phyloP scores from a whole-genome alignment of 768 basidiomycete species.

The Xerocomus spinulosus region DNA sequence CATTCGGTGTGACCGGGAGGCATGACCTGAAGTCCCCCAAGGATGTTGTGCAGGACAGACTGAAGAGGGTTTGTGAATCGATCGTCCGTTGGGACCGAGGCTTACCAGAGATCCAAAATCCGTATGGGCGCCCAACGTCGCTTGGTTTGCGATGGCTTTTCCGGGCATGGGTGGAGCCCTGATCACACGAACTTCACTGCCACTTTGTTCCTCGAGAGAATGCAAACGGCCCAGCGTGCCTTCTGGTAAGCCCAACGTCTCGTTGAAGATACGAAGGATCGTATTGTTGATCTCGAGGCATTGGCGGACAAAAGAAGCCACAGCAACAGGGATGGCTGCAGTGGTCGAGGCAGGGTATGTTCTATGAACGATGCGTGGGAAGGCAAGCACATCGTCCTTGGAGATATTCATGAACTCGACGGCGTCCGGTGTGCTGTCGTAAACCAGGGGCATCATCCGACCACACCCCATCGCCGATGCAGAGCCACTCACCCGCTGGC shows the following conservation, averaged over 20 bases:
- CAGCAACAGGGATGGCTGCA: conserved; percentile 43
- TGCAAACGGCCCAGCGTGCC: conserved; percentile 47
- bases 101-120: conserved; percentile 71
- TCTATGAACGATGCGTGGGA: conserved; percentile 48
- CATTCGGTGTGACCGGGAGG: conserved; percentile 56
- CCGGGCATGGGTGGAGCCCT: conserved; percentile 40
- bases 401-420: conserved; percentile 64
- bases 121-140: conserved; percentile 61
- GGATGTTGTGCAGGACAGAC: conserved; percentile 66
- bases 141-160: conserved; percentile 27
- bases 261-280: conserved; percentile 53
- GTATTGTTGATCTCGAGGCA: conserved; percentile 53
- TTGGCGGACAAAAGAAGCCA: conserved; percentile 55
- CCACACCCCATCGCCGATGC: not conserved
- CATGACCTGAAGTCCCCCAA: conserved; percentile 68
- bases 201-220: conserved; percentile 42
- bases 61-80: conserved; percentile 16
- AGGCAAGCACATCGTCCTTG: conserved; percentile 64
- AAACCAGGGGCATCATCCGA: not conserved
- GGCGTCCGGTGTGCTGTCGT: conserved; percentile 36
- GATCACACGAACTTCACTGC: conserved; percentile 55
- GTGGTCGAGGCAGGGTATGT: conserved; percentile 54
- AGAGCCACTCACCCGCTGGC: conserved; percentile 39
- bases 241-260: conserved; percentile 47
- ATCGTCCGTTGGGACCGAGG: not conserved